Base-by-base conservation (phyloP, 805 yeast genomes). In the Starmerella davenportii region DNA sequence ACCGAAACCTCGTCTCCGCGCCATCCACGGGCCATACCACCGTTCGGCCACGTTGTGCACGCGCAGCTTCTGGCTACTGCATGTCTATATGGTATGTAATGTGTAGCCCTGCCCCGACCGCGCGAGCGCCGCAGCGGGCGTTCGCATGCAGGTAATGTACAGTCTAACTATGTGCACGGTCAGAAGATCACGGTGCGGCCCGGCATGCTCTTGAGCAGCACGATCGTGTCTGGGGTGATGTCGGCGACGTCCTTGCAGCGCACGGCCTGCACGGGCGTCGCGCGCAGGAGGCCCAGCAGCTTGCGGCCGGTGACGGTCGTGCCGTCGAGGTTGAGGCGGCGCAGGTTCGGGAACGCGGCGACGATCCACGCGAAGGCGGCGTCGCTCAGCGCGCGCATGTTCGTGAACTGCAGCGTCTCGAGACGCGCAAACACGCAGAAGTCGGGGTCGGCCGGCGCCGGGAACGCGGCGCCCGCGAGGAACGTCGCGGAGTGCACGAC, bases 251-350 rank as follows among this genome's bases (percentile, higher is more conserved):
- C 38, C 15, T 36, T 39, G 35, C 52, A 49, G 7, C 47, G 40
- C 8, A 49, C 28, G 4, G 35, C 51, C 17, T 28, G 31, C 14
- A 48, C 30, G 13, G 35, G 36, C 3, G 38, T 40, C 4, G 31
- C 9, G 13, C 19, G 17, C 8, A 47, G 36, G 2, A 47, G 34
- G 20, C 30, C 33, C 25, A 44, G 40, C 4, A 48, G 30, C 20
- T 40, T 36, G 7, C 45, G 46, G 8, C 52, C 51, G 4, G 47
- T 35, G n/a, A 47, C 20, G 16, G 31, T 25, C 17, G 50, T 48
- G 13, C 43, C 45, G 21, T 48, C 52, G 19, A 48, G 30, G 20
- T 48, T 48, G 23, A 43, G 36, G 30, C 41, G 39, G 9, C 42
- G 38, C 18, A 48, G 37, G 9, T 16, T 29, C 18, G 46, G 46